Conservation (phyloP, 768 basidiomycete species). For the Saitozyma podzolica region DNA sequence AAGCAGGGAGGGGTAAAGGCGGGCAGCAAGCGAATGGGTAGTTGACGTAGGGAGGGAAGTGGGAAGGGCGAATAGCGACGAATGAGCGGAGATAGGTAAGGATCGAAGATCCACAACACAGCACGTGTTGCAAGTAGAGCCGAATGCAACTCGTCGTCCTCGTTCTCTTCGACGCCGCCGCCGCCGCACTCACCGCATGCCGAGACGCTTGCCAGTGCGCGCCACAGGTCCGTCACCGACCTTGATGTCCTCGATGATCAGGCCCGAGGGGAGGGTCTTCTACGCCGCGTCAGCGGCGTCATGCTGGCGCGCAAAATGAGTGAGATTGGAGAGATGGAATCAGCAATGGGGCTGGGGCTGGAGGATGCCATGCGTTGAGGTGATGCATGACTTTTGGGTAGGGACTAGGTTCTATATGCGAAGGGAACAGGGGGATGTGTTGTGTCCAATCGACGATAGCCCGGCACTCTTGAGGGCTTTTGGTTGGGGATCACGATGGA, state of each 20-base stretch:
- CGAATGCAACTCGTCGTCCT: not conserved
- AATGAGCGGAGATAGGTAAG: no score
- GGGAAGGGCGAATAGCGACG: no score
- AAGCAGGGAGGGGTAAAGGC: not conserved
- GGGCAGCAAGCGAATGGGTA: no score
- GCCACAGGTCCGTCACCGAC: conserved; percentile 79
- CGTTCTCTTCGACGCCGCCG: not conserved
- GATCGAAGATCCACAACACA: no score
- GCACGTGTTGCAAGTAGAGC: no score
- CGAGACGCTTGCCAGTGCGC: conserved; percentile 78
- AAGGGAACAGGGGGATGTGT: not conserved
- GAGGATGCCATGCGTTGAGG: not conserved
- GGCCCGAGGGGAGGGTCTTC: conserved; percentile 63
- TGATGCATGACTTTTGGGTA: conserved; percentile 1
- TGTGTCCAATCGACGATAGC: not conserved
- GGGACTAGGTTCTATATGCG: not conserved
- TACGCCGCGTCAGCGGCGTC: conserved; percentile 10
- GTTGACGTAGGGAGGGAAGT: no score
- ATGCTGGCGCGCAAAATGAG: not conserved
- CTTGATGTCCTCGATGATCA: conserved; percentile 75
- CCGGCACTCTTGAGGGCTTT: no score
- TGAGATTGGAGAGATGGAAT: not conserved
- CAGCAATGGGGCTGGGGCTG: not conserved
- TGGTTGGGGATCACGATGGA: no score
- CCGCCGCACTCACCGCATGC: conserved; percentile 61